Evolutionary conservation across 129 eudicot species (phyloP).

Genomic region (Tagetes erecta): DNA sequence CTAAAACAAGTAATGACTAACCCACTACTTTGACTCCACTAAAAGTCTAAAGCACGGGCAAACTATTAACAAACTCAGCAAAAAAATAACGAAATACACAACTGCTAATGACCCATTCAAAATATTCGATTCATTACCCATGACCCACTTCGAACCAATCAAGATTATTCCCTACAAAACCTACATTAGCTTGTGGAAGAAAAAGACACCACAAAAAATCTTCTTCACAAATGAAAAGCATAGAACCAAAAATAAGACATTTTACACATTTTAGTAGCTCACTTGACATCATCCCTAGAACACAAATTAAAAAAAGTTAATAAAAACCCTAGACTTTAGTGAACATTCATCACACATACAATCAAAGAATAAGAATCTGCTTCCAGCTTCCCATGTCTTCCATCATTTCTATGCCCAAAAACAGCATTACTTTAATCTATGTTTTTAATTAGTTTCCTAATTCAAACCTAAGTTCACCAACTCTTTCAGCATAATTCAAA

Average conservation of each 20-base stretch:
- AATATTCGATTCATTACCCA: too few species aligned
- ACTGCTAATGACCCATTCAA: too few species aligned
- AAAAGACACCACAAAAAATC: background rate
- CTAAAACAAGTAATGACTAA: too few species aligned
- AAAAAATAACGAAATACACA: too few species aligned
- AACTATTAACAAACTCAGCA: too few species aligned
- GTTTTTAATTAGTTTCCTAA: conserved; percentile 3
- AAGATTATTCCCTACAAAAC: background rate
- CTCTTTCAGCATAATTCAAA: conserved; percentile 7
- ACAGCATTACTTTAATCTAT: background rate
- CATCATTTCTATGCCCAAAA: background rate
- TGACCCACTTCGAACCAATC: too few species aligned
- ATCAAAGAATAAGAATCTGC: background rate
- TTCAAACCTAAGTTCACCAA: background rate
- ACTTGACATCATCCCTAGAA: background rate
- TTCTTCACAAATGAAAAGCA: conserved; percentile 15
- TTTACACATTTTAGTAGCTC: background rate
- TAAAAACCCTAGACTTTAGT: conserved; percentile 4
- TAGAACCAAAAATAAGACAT: conserved; percentile 7
- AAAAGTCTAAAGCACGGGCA: too few species aligned
- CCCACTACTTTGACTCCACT: too few species aligned
- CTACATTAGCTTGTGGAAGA: background rate
- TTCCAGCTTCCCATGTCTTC: background rate
- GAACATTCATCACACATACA: background rate
- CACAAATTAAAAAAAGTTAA: background rate